Base-by-base conservation (phyloP, 139 green algal genomes). In the Coelastrella sp. region DNA sequence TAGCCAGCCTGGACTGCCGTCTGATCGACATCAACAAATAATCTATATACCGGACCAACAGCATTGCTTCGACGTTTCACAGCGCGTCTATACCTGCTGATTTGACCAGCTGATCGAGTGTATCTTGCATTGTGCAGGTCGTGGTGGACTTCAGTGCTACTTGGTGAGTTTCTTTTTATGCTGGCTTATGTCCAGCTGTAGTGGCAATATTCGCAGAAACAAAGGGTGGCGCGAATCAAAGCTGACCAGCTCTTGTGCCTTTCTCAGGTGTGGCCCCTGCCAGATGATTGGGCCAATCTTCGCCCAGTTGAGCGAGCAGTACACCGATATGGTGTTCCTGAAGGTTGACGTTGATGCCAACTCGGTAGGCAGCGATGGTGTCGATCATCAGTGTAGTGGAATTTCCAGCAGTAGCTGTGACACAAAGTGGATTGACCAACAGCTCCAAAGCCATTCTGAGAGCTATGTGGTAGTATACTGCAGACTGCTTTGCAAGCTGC, bases 321-420 rank as follows among this genome's bases (percentile, higher is more conserved):
- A 95, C 82, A 60, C 85, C 11, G 84, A 82, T 63, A 60, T 96
- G 4, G 56, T 93, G 9, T 98, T 98, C 92, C 87, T 98, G 10
- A 98, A 98, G 91, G 91, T 98, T 7, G 95, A 98, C 85, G 96
- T 98, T 9, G 96, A 98, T 78, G 93, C 94, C 7, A 92, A 96
- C 61, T 73, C 90, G 81, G 91, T 94, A 83, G 5, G 86, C 81
- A 22, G 35, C 59, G 11, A 24, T 76, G 19, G 68, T 49, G 35
- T 49, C 35, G 35, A 49, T 49, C 35, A 49, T 49, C 35, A 49
- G 35, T 3, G 35, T 49, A 49, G 35, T 49, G 35, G 35, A 49
- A 49, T 49, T 1, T 49, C 1, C 35, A 49, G 35, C 35, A 49
- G 35, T 3, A 49, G 35, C 35, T 49, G 35, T 49, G 35, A 49